Percentiles rank a stretch among this genome's conserved stretches.
These are phyloP conservation scores for Uronychia binucleata DNA, from an alignment of 73 alveolate genomes.

Conservation along the genomic window DNA sequence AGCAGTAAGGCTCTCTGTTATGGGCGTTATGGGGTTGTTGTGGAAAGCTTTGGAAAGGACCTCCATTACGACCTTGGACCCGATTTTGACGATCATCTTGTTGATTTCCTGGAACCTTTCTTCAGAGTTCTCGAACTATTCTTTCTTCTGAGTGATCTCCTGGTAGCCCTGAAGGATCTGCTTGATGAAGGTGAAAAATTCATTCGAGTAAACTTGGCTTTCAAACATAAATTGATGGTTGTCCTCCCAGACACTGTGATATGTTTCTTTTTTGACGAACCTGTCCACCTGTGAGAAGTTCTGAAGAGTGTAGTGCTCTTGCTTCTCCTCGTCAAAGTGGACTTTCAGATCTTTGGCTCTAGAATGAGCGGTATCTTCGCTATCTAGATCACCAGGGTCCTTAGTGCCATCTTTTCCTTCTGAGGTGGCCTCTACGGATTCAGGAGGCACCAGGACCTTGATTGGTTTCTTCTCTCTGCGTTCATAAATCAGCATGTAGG, in stretches of 20 bases:
- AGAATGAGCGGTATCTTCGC: conserved; percentile 21
- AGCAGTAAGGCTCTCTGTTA: conserved; percentile 33
- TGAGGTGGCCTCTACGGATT: conserved; percentile 1
- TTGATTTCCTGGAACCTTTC: not conserved
- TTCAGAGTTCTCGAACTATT: not conserved
- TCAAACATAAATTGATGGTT: conserved; percentile 57
- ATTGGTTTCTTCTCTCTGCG: conserved; percentile 78
- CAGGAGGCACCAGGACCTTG: conserved; percentile 53
- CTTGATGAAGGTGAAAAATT: conserved; percentile 56
- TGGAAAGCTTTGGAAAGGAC: conserved; percentile 58
- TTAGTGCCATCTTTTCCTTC: not conserved
- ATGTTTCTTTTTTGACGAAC: conserved; percentile 48
- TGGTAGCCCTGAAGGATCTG: conserved; percentile 16
- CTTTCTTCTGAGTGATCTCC: not conserved
- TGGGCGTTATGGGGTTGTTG: conserved; percentile 20
- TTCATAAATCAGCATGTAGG: conserved; percentile 90
- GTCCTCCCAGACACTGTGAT: conserved; percentile 49
- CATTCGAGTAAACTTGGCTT: conserved; percentile 61
- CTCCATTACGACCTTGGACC: conserved; percentile 44
- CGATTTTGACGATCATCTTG: conserved; percentile 2
- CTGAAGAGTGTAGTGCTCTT: conserved; percentile 31
- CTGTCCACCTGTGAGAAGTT: conserved; percentile 26
- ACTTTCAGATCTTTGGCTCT: conserved; percentile 1
- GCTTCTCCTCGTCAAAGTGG: conserved; percentile 28
- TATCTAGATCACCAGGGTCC: not conserved